Base-by-base conservation (phyloP, 352 stramenopile genomes). In the Peronosclerospora sorghi region DNA sequence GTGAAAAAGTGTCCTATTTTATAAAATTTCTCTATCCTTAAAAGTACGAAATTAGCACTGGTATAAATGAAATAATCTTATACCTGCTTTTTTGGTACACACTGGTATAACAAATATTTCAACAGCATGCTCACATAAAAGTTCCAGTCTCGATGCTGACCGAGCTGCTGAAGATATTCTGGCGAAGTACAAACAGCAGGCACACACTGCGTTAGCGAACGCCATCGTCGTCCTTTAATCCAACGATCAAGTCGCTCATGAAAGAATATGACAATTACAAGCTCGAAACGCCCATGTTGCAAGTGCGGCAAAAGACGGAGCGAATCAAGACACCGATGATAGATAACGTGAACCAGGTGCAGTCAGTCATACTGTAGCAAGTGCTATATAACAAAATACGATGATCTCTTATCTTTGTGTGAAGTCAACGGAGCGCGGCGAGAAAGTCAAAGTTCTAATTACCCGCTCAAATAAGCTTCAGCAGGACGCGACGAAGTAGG, bases 241-340 rank as follows among this genome's bases (percentile, higher is more conserved):
- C 68, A 23, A 72, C 67, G 17, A 65, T 92, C 8, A 60, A 80
- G 23, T 46, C 47, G 19, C 62, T 89, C 24, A 86, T 86, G 52
- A 84, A 84, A 44, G 89, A 88, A 35, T 92, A 89, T 46, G 79
- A 92, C 48, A 86, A 88, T 51, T 72, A 78, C 30, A 81, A 75
- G 47, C 38, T 87, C 2, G 71, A 89, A n/a, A 87, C 73, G n/a
- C 71, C 72, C 9, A 67, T 88, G 35, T 63, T 68, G 0, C 74
- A 87, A 41, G 68, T 81, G 38, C 89, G 96, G 32, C 83, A 87
- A 56, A 96, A 98, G 72, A 96, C 98, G 73, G 95, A 98, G 52
- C 83, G 96, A 40, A 87, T 99, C 32, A 98, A 98, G 57, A 94
- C 90, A 56, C 80, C 98, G 37, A 98, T 98, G 90, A 92, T 99